Evolutionary conservation across 192 early-diverging fungal species (phyloP).

Genomic region (Paraglomus brasilianum): DNA sequence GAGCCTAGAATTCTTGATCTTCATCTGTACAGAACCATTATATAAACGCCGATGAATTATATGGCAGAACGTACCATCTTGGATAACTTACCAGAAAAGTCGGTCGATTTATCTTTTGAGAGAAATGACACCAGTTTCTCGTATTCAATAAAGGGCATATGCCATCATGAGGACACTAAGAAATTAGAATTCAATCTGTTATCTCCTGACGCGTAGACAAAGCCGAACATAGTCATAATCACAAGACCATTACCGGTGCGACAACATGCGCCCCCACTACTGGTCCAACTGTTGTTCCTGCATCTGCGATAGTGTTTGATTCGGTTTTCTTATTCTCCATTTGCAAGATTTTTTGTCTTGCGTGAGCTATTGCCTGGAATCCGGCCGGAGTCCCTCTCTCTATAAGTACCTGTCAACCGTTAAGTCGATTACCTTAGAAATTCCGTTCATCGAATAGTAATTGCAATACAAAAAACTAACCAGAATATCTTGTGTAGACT

Average conservation of each 20-base stretch:
- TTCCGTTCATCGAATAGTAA: background rate
- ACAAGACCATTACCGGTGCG: constrained; percentile 59
- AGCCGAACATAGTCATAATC: background rate
- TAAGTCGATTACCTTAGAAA: background rate
- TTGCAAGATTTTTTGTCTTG: constrained; percentile 65
- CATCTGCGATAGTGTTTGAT: constrained; percentile 27
- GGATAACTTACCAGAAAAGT: constrained; percentile 46
- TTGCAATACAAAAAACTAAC: constrained; percentile 34
- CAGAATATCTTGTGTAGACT: constrained; percentile 73
- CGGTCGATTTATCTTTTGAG: constrained; percentile 71
- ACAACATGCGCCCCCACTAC: constrained; percentile 61
- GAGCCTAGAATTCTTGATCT: constrained; percentile 60
- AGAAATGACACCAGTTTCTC: constrained; percentile 79
- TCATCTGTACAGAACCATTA: constrained; percentile 43
- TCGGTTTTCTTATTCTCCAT: constrained; percentile 37
- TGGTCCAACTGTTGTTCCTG: background rate
- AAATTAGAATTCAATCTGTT: background rate
- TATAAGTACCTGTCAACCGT: constrained; percentile 60
- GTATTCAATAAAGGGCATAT: constrained; percentile 66
- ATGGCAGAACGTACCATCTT: too few relatives aligned
- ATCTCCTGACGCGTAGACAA: background rate
- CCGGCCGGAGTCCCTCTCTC: constrained; percentile 80
- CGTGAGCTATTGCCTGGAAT: constrained; percentile 62
- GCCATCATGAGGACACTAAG: constrained; percentile 70
- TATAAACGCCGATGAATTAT: background rate